Evolutionary conservation across 2,329 filamentous ascomycete genomes (phyloP), one percentile per base, ranked within the genome.

Genomic region (Alternaria incomplexa): DNA sequence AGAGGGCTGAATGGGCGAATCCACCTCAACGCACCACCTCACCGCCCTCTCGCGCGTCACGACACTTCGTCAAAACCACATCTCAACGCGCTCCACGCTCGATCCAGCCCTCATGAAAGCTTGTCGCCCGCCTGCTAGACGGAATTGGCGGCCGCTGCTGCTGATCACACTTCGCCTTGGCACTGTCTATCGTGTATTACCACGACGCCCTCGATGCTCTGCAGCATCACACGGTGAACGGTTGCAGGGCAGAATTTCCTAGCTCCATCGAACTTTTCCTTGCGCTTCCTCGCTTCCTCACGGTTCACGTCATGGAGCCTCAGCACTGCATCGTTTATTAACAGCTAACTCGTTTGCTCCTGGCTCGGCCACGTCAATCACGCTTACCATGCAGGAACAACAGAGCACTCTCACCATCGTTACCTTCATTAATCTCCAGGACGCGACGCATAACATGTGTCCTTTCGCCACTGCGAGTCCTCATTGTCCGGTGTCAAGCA

Each of bases 341-440:
- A 54, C 57, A 64, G 52, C 69, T 67, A 66, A 45, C 68, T 61
- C 28, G 44, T 71, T 66, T 65, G 28, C 54, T 32, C 51, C 57
- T 66, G 62, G 63, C 62, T 67, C 69, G 72, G 75, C 75, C 76
- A 79, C 77, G 76, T 78, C 77, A 77, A 68, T 69, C 60, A 65
- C 68, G 65, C 62, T 66, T 66, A 56, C 67, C 70, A 77, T 77
- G 76, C 77, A 78, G 76, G 76, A 78, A 79, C 76, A 77, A 65
- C 76, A 74, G 61, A 68, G 65, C 74, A 72, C 54, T 61, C 61
- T 71, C 73, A 56, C 62, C 62, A 55, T 56, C 61, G 58, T 64
- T 58, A 66, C 64, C 65, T 70, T 73, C 71, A 74, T 76, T 72
- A 74, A 76, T 68, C 58, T 65, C 68, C 26, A 23, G 20, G 45